Evolutionary conservation across 345 rosid species (phyloP).

Genomic region (Tarenaya hassleriana): DNA sequence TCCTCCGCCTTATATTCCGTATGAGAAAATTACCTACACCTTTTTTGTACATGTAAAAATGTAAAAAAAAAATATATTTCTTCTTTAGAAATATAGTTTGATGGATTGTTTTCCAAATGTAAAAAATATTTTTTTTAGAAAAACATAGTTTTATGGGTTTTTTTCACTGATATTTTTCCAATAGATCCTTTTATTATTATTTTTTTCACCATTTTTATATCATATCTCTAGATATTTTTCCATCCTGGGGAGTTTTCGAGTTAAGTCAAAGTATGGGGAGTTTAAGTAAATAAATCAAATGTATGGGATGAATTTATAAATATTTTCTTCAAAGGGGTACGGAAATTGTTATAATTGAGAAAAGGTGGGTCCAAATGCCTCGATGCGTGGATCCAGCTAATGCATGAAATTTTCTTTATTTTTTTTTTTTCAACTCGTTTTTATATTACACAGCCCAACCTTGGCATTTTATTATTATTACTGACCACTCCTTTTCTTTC

Average conservation of each 20-base stretch:
- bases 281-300: constrained; percentile 2
- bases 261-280: not conserved
- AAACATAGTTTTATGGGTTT: too few species aligned
- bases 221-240: constrained; percentile 12
- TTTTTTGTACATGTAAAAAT: too few species aligned
- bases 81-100: too few species aligned
- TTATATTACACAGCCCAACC: constrained; percentile 12
- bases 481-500: not conserved
- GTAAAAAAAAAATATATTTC: too few species aligned
- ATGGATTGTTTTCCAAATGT: too few species aligned
- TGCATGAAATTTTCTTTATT: constrained; percentile 12
- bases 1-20: too few species aligned
- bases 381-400: constrained; percentile 84
- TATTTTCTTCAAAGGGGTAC: constrained; percentile 7
- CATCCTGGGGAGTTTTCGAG: too few species aligned
- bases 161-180: too few species aligned
- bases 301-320: constrained; percentile 5
- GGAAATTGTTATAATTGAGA: constrained; percentile 20
- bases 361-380: constrained; percentile 45
- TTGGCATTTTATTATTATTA: constrained; percentile 13
- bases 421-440: constrained; percentile 1
- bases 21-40: too few species aligned
- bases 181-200: too few species aligned
- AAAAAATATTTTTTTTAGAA: too few species aligned
- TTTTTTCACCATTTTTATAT: constrained; percentile 15